Percentiles rank a stretch among this genome's conserved stretches.
These are phyloP conservation scores for Aspergillus caelatus DNA, from an alignment of 2,329 filamentous ascomycete species.

Conservation along the genomic window DNA sequence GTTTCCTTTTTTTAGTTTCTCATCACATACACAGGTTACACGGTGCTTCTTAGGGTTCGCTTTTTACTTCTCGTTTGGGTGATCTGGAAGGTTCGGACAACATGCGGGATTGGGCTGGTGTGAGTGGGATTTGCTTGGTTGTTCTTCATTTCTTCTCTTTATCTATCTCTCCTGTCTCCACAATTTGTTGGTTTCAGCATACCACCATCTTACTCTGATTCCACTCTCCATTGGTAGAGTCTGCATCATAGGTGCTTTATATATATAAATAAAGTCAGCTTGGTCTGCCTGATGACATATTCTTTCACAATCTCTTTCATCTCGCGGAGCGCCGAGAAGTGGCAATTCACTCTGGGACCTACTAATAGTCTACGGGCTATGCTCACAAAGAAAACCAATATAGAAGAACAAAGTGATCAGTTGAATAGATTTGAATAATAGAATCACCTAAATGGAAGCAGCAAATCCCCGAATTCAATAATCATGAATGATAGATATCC, in stretches of 20 bases:
- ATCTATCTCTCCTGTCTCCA: neutral
- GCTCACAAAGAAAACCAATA: neutral
- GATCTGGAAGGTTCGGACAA: constrained; percentile 13
- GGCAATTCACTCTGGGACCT: no score
- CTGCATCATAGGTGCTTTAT: constrained; percentile 8
- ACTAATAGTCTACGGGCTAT: neutral
- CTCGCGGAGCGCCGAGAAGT: neutral
- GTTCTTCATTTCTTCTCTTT: constrained; percentile 5
- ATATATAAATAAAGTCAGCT: constrained; percentile 2
- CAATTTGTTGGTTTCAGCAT: constrained; percentile 1
- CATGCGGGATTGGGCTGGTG: constrained; percentile 12
- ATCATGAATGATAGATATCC: neutral
- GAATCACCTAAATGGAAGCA: neutral
- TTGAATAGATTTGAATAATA: neutral
- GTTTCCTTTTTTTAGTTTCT: constrained; percentile 4
- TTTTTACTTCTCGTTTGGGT: constrained; percentile 13
- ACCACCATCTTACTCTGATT: neutral
- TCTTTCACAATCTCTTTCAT: neutral
- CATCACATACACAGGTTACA: constrained; percentile 14
- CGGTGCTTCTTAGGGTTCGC: constrained; percentile 2
- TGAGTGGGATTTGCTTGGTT: constrained; percentile 15
- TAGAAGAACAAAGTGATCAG: neutral
- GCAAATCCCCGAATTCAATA: constrained; percentile 1
- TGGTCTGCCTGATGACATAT: neutral
- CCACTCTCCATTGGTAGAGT: constrained; percentile 4